Evolutionary conservation across 2,329 filamentous ascomycete genomes (phyloP).

Genomic region (Fusarium napiforme): DNA sequence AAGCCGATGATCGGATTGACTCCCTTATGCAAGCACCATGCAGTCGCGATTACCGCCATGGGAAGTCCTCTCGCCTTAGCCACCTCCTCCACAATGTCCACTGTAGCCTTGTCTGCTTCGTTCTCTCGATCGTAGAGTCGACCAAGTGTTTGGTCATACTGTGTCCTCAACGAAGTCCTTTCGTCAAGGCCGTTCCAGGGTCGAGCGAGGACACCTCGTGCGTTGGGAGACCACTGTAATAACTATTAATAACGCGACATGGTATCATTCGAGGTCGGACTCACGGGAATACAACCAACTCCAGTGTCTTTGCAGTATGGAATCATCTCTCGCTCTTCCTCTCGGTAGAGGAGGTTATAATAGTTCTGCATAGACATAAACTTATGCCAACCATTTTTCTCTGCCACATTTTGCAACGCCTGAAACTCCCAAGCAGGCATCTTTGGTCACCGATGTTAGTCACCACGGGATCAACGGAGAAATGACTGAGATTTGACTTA

Average conservation of each 20-base stretch:
- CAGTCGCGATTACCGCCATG: background rate
- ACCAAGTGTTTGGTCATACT: background rate
- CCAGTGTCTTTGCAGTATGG: conserved; percentile 41
- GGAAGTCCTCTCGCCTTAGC: background rate
- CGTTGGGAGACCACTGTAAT: background rate
- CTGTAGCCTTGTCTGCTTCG: background rate
- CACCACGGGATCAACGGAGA: conserved; percentile 47
- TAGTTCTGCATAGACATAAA: conserved; percentile 69
- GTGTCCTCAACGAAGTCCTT: background rate
- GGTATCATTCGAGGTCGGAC: background rate
- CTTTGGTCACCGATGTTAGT: conserved; percentile 37
- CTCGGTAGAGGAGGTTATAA: conserved; percentile 65
- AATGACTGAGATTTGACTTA: background rate
- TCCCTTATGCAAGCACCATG: background rate
- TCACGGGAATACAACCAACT: background rate
- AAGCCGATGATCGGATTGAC: background rate
- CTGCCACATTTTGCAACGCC: conserved; percentile 61
- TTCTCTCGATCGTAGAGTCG: background rate
- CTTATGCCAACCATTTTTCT: conserved; percentile 65
- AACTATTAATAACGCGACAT: too few species aligned
- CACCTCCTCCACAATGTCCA: background rate
- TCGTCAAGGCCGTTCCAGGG: background rate
- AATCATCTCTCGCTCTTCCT: conserved; percentile 64
- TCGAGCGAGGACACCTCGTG: background rate
- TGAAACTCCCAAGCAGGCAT: conserved; percentile 39